Evolutionary conservation across 768 basidiomycete genomes (phyloP), one percentile per base, ranked within the genome.

Genomic region (Tricholoma hemisulphureum): DNA sequence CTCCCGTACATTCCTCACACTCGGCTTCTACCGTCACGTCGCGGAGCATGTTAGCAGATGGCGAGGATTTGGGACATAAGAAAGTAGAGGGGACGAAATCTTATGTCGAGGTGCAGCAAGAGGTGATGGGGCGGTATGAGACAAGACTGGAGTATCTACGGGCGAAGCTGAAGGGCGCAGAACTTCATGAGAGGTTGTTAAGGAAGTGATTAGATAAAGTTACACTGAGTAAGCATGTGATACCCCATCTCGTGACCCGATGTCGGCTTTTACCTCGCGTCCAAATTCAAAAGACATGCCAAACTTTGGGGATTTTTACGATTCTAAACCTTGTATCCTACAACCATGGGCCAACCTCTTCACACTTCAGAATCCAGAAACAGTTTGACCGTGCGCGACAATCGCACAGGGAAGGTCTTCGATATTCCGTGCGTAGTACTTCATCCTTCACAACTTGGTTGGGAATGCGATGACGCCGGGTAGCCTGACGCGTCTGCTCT

Each of bases 381-480:
- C 59, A 75, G 71, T 58, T 77, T 94, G 48, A 88, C 86, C 6
- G 85, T 95, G 65, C 75, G 74, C 57, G 93, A 95, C 75, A 92
- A 95, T 70, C 85, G 93, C 56, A 95, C 93, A 2, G 91, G 91
- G 26, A 89, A 87, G 69, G 80, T 82, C 2, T 88, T 88, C 74
- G 82, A 73, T 26, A 75, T 94, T 48, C 87, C 87, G 90, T 93
- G 59, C 68, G 89, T 80, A 29, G 49, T 35, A 6, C 28, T 21
- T 11, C 11, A 16, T 53, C 24, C 11, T 21, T 55, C 26, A 8
- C 1, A 18, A 18, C n/a, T 46, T 14, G 37, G 24, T 24, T 5
- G 23, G n/a, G n/a, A n/a, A 24, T 29, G 18, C 23, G 13, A 21
- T 9, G 32, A 32, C 37, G 32, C 32, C 41, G 31, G 51, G 20